Percentiles rank a stretch among this genome's conserved stretches.
phyloP scores from a whole-genome alignment of 805 yeast genomes.

The Teunomyces kruisii region DNA sequence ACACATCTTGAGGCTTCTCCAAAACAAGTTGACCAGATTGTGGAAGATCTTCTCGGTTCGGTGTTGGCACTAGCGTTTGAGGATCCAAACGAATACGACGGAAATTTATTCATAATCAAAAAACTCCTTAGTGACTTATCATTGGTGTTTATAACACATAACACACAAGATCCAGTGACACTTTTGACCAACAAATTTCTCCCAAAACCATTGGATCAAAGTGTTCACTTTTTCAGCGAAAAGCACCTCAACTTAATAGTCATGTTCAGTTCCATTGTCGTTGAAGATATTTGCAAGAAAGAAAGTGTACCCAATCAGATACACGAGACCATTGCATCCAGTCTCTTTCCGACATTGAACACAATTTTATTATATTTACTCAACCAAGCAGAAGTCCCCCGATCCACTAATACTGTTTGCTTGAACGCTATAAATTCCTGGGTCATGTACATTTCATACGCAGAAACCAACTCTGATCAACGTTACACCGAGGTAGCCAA shows the following conservation, averaged over 20 bases:
- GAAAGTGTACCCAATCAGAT: conserved; percentile 23
- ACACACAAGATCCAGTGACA: conserved; percentile 14
- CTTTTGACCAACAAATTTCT: conserved; percentile 2
- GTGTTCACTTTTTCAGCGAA: conserved; percentile 5
- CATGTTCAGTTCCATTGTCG: conserved; percentile 44
- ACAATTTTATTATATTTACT: conserved; percentile 13
- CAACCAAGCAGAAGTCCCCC: conserved; percentile 2
- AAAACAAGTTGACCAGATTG: conserved; percentile 8
- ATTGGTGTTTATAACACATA: conserved; percentile 43
- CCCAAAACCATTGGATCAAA: not conserved
- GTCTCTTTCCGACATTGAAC: conserved; percentile 28
- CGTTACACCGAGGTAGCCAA: conserved; percentile 19
- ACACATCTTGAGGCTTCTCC: conserved; percentile 9
- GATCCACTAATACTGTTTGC: conserved; percentile 8
- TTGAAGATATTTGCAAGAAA: conserved; percentile 50
- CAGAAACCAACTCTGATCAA: conserved; percentile 32
- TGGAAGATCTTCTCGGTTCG: not conserved
- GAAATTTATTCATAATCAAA: conserved; percentile 43
- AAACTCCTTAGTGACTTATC: conserved; percentile 60
- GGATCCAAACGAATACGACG: conserved; percentile 5
- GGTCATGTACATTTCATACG: conserved; percentile 36
- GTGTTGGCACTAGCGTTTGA: not conserved
- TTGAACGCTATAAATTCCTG: conserved; percentile 34
- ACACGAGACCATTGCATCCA: conserved; percentile 37
- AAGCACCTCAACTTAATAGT: conserved; percentile 19